These are phyloP conservation scores for Linum trigynum DNA, from an alignment of 345 rosid genomes.

Conservation along the genomic window DNA sequence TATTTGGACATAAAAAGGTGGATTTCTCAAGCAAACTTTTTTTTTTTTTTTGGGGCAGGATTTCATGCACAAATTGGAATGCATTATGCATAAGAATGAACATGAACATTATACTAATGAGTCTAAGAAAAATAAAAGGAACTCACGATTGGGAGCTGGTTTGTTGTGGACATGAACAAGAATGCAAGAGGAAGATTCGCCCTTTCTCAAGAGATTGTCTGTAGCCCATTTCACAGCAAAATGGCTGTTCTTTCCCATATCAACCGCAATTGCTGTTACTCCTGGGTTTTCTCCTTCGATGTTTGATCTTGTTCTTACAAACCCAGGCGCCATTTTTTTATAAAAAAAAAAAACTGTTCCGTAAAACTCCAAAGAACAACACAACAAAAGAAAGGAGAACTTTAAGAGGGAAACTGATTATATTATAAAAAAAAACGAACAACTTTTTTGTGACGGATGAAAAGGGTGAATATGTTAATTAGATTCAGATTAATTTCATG, in stretches of 20 bases:
- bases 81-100: neutral
- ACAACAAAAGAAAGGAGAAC: no score
- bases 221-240: slow-evolving; percentile 49
- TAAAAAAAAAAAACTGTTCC: no score
- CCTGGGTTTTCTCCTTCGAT: neutral
- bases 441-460: no score
- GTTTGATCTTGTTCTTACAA: neutral
- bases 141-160: slow-evolving; percentile 4
- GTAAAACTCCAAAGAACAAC: no score
- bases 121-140: neutral
- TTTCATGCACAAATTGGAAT: neutral
- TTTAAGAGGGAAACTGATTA: no score
- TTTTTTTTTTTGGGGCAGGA: no score
- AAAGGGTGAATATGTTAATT: no score
- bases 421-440: no score
- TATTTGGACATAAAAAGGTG: no score
- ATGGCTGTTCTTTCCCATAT: slow-evolving; percentile 42
- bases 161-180: slow-evolving; percentile 36
- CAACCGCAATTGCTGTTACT: slow-evolving; percentile 40
- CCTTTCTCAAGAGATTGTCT: slow-evolving; percentile 27
- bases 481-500: neutral
- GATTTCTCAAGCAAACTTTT: no score
- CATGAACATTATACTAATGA: no score
- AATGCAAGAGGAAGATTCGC: slow-evolving; percentile 19
- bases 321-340: neutral